Conservation (phyloP, 805 yeast species). For the Saturnispora galanensis region DNA sequence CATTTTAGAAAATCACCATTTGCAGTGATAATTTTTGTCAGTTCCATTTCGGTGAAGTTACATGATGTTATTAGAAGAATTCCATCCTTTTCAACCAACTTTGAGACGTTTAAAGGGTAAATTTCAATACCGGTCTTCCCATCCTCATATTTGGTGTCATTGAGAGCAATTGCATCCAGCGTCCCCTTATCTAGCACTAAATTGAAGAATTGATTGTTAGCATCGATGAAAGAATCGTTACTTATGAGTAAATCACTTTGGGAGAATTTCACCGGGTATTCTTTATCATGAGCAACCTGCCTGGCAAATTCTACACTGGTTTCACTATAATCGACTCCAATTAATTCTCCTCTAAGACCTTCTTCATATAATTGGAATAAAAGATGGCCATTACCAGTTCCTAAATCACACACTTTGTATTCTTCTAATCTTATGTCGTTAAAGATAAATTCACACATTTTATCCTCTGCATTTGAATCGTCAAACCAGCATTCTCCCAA, state of each 20-base stretch:
- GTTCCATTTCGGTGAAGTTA: conserved; percentile 80
- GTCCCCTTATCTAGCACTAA: conserved; percentile 91
- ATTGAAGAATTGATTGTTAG: conserved; percentile 40
- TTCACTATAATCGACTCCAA: conserved; percentile 83
- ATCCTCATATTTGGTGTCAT: conserved; percentile 43
- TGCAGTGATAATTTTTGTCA: conserved; percentile 43
- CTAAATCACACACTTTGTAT: conserved; percentile 56
- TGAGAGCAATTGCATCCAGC: conserved; percentile 89
- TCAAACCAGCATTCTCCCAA: conserved; percentile 96
- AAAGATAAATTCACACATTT: conserved; percentile 63
- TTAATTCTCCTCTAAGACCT: conserved; percentile 37
- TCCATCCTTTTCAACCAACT: conserved; percentile 44
- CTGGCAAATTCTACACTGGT: conserved; percentile 71
- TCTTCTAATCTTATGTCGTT: conserved; percentile 33
- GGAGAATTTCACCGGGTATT: conserved; percentile 37
- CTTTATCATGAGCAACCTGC: conserved; percentile 39
- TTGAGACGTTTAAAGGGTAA: conserved; percentile 52
- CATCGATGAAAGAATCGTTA: conserved; percentile 26
- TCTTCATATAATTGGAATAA: conserved; percentile 61
- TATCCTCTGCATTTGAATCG: conserved; percentile 86
- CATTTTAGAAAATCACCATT: conserved; percentile 40
- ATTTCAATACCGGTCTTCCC: conserved; percentile 41
- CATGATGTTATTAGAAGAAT: conserved; percentile 81
- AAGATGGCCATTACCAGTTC: conserved; percentile 95
- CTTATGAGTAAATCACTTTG: conserved; percentile 59